Percentiles rank a stretch among this genome's conserved stretches.
phyloP scores from a whole-genome alignment of 139 green algal species.

The Chlamydomonas urium region DNA sequence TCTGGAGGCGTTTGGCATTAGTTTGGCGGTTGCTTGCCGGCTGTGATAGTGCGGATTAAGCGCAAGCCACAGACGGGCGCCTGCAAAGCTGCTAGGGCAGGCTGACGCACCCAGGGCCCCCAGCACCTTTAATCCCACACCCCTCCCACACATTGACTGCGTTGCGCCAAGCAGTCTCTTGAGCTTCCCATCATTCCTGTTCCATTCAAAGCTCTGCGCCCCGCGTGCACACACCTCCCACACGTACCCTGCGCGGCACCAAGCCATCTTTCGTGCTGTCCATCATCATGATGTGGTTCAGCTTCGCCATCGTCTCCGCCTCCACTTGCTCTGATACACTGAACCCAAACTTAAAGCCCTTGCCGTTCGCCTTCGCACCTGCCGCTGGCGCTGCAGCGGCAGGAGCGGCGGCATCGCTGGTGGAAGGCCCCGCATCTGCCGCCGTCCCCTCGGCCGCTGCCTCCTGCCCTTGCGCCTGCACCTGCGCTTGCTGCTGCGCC shows the following conservation, averaged over 20 bases:
- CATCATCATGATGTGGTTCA: conserved; percentile 39
- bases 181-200: no score
- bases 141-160: no score
- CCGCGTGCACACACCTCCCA: no score
- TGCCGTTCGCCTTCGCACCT: not conserved
- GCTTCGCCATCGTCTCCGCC: conserved; percentile 37
- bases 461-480: conserved; percentile 16
- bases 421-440: not conserved
- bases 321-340: conserved; percentile 42
- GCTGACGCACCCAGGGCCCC: no score
- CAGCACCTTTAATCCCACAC: no score
- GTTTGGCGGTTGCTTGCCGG: no score
- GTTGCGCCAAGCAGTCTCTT: no score
- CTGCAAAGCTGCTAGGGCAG: no score
- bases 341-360: conserved; percentile 14
- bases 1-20: no score
- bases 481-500: not conserved
- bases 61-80: no score
- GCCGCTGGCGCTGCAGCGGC: not conserved
- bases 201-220: no score
- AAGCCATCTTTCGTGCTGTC: conserved; percentile 1
- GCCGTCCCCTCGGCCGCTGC: conserved; percentile 4
- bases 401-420: not conserved
- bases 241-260: conserved; percentile 11
- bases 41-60: no score